Conservation (phyloP, 1,284 basidiomycete genomes). For the Fistulina hepatica region DNA sequence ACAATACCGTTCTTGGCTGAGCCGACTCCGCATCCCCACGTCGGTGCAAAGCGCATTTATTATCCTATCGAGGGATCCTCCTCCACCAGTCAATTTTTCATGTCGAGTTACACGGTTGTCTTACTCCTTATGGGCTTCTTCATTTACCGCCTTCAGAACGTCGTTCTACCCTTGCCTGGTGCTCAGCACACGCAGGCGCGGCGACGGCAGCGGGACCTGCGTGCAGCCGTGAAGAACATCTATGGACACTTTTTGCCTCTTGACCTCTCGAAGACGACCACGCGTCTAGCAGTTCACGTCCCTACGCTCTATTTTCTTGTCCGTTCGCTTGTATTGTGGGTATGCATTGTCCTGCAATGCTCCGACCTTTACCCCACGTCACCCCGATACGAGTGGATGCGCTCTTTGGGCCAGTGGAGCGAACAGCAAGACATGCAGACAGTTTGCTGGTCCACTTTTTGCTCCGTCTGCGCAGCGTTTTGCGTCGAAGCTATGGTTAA, state of each 20-base stretch:
- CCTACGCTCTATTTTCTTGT: slow-evolving; percentile 51
- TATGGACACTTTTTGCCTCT: slow-evolving; percentile 44
- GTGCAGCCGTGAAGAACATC: slow-evolving; percentile 21
- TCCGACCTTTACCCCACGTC: slow-evolving; percentile 29
- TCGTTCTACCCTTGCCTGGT: slow-evolving; percentile 55
- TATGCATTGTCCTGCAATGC: slow-evolving; percentile 45
- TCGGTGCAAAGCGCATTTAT: no score
- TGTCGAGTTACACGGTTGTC: slow-evolving; percentile 56
- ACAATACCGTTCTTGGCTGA: slow-evolving; percentile 10
- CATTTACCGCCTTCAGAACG: slow-evolving; percentile 63
- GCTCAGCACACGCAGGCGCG: slow-evolving; percentile 21
- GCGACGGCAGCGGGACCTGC: slow-evolving; percentile 15
- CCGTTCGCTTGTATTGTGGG: slow-evolving; percentile 46
- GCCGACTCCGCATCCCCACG: slow-evolving; percentile 33
- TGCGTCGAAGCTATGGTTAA: slow-evolving; percentile 53
- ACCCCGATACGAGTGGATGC: slow-evolving; percentile 22
- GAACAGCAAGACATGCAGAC: slow-evolving; percentile 43
- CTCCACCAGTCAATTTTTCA: slow-evolving; percentile 44
- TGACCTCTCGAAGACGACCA: slow-evolving; percentile 45
- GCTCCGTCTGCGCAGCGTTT: slow-evolving; percentile 51
- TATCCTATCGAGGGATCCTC: no score
- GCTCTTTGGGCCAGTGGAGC: slow-evolving; percentile 34
- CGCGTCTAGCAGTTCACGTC: slow-evolving; percentile 47
- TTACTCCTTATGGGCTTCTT: slow-evolving; percentile 54
- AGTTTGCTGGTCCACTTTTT: slow-evolving; percentile 64